Conservation (phyloP, 1,284 basidiomycete species). For the Cutaneotrichosporon dermatis region DNA sequence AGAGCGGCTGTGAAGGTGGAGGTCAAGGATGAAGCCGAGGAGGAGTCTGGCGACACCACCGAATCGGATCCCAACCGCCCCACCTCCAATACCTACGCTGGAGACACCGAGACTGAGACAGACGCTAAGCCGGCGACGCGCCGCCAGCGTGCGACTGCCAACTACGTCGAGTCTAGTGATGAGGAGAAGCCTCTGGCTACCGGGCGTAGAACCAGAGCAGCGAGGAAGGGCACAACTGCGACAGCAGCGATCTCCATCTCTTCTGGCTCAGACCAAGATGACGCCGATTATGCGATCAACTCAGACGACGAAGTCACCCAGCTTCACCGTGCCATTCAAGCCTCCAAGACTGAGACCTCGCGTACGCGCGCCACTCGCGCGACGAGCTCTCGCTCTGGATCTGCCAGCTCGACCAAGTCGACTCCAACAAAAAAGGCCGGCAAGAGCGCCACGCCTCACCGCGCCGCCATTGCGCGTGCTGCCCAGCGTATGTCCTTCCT, state of each 20-base stretch:
- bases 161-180: slow-evolving; percentile 5
- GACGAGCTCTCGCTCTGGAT: not conserved
- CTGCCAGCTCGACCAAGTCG: not conserved
- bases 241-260: not conserved
- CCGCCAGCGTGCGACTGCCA: not conserved
- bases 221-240: too few relatives aligned
- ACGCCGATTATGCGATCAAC: slow-evolving; percentile 27
- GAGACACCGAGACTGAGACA: not conserved
- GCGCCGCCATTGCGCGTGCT: slow-evolving; percentile 10
- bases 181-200: slow-evolving; percentile 5
- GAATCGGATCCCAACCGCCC: not conserved
- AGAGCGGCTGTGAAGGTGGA: slow-evolving; percentile 6
- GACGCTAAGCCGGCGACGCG: not conserved
- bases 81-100: too few relatives aligned
- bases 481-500: slow-evolving; percentile 9
- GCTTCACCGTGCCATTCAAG: slow-evolving; percentile 19
- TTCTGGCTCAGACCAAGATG: not conserved
- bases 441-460: slow-evolving; percentile 16
- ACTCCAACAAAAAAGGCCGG: slow-evolving; percentile 1
- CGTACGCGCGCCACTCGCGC: not conserved
- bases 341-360: slow-evolving; percentile 7
- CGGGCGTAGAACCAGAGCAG: not conserved
- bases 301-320: slow-evolving; percentile 32
- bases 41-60: not conserved
- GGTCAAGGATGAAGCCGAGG: not conserved